phyloP scores from a whole-genome alignment of 305 asterid genomes.

The Ilex paraguariensis region DNA sequence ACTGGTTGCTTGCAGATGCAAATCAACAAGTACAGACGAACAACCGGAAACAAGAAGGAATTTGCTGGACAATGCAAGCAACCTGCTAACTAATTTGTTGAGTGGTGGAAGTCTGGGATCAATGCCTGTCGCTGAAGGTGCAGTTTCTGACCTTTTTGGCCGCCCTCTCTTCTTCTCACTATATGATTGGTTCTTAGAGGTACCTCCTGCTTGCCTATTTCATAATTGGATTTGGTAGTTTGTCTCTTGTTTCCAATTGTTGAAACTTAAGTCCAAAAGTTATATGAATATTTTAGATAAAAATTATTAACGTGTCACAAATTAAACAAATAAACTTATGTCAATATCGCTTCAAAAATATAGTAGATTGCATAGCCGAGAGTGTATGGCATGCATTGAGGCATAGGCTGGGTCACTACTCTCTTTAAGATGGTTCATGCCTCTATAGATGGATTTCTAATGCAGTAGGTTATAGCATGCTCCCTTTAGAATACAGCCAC shows the following conservation, averaged over 20 bases:
- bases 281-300: no score
- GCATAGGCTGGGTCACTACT: no score
- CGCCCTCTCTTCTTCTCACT: slow-evolving; percentile 85
- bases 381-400: no score
- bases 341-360: no score
- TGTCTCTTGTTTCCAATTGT: slow-evolving; percentile 4
- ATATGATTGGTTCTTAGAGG: slow-evolving; percentile 93
- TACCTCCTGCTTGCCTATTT: slow-evolving; percentile 16
- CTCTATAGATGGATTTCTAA: no score
- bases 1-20: slow-evolving; percentile 46
- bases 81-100: slow-evolving; percentile 79
- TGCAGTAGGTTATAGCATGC: no score
- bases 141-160: slow-evolving; percentile 83
- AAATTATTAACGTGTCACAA: no score
- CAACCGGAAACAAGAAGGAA: slow-evolving; percentile 48
- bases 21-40: slow-evolving; percentile 57
- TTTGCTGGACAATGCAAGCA: slow-evolving; percentile 82
- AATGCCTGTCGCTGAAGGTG: slow-evolving; percentile 97
- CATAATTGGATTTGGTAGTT: neutral
- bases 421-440: no score
- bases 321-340: no score
- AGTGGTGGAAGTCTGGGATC: slow-evolving; percentile 76
- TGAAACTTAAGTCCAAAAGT: no score
- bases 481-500: no score
- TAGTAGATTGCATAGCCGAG: no score